Conservation (phyloP, 2,329 filamentous ascomycete genomes). For the Hymenoscyphus infarciens region DNA sequence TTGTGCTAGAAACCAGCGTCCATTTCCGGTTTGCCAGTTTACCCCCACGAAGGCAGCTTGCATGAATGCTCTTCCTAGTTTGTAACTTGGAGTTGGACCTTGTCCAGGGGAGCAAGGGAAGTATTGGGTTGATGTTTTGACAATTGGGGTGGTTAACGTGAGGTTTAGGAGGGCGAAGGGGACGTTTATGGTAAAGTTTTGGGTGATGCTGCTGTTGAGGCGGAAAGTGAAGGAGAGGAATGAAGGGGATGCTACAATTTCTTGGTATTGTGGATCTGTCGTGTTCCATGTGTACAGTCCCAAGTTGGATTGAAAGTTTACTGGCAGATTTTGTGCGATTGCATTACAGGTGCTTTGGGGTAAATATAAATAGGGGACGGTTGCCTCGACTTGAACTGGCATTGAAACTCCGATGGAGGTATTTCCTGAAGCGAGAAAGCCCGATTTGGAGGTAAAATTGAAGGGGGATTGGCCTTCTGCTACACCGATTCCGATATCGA, state of each 20-base stretch:
- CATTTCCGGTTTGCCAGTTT: constrained; percentile 26
- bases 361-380: constrained; percentile 36
- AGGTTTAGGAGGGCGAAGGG: constrained; percentile 24
- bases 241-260: constrained; percentile 36
- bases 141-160: constrained; percentile 17
- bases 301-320: constrained; percentile 30
- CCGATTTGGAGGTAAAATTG: constrained; percentile 14
- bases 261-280: constrained; percentile 25
- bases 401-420: constrained; percentile 14
- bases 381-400: constrained; percentile 19
- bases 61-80: constrained; percentile 38
- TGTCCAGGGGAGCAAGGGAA: constrained; percentile 13
- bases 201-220: constrained; percentile 15
- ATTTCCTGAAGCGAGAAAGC: constrained; percentile 20
- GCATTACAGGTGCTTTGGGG: constrained; percentile 36
- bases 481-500: constrained; percentile 25
- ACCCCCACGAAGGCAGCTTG: constrained; percentile 38
- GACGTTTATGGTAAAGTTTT: constrained; percentile 34
- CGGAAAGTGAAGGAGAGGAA: constrained; percentile 38
- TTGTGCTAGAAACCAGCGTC: constrained; percentile 32
- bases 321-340: constrained; percentile 34
- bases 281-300: constrained; percentile 38
- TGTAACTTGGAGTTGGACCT: constrained; percentile 12
- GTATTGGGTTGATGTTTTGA: constrained; percentile 18
- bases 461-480: constrained; percentile 22